Evolutionary conservation across 2,329 filamentous ascomycete species (phyloP), one percentile per base, ranked within the genome.

Genomic region (Torrubiellomyces zombiae): DNA sequence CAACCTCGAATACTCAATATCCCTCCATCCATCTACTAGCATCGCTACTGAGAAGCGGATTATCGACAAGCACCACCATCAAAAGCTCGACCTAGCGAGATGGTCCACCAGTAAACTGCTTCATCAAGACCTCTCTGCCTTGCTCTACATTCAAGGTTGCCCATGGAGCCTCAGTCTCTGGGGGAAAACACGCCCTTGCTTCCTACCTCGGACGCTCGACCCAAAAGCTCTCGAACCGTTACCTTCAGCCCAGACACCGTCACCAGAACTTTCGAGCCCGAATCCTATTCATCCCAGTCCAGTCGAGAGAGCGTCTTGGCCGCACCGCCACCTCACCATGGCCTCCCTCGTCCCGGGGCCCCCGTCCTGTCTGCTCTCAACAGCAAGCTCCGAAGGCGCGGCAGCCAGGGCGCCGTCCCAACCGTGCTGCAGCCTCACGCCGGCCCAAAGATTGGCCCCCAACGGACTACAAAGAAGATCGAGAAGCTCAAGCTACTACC

Each of bases 401-500:
- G 93, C 43, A 92, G 81, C 50, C 75, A 82, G 40, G 75, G 80
- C 11, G 51, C 47, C 12, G 47, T 55, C 2, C 44, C 48, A 18
- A 45, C 51, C 18, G 37, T 49, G 18, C 38, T 44, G 14, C 39
- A 52, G 18, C 44, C 52, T 6, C 42, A 51, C 9, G 37, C 43
- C 15, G 50, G 42, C 3, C 52, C 66, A 26, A 94, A 95, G 54
- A 82, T 94, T 30, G 89, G 89, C 3, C 86, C 89, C 0, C 89
- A 98, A 48, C 63, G 89, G 49, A 95, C 83, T 28, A 92, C 85
- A 14, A 91, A 93, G 51, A 94, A 80, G 35, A 82, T 82, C 2
- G 83, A 95, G 57, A 98, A 98, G 56, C 64, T 98, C 32, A 98
- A 98, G 56, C 66, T 98, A n/a, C 59, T 98, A 10, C 89, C 89